Evolutionary conservation across 2,329 filamentous ascomycete species (phyloP), one percentile per base, ranked within the genome.

Genomic region (Hypoxylon sp.): DNA sequence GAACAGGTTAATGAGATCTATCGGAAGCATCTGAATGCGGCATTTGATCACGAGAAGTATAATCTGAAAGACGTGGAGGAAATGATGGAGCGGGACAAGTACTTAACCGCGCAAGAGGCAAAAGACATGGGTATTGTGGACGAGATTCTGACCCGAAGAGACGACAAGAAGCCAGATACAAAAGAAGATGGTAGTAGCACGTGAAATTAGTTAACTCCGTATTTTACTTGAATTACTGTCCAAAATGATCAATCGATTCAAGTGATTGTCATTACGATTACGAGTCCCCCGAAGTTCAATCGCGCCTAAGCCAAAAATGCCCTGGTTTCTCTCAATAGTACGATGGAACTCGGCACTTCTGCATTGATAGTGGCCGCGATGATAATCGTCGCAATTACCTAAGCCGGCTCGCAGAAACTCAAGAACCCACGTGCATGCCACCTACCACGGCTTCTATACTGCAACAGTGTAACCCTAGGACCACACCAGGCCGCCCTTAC

Each of bases 31-130:
- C 83, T 99, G 76, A 98, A 94, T 75, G 91, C 89, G 79, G 85
- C 89, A 55, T 87, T 92, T 76, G 90, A 88, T 1, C 78, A 91
- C 66, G 92, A 97, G 21, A 93, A 93, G 80, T 90, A 93, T 78
- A 90, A 85, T 34, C 76, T 97, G 36, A 90, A 94, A 52, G 92
- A 97, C 76, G 92, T 99, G 76, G 95, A 96, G 80, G 93, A 91
- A 78, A 87, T 98, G 79, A 98, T 99, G 95, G 96, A 99, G 83
- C 85, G 96, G 63, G 96, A 99, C 79, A 96, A 96, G 76, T 98
- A 98, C 75, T 87, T 99, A 86, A 91, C 91, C 60, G 94, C 94
- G 0, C 84, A 93, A 49, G 94, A 99, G 82, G 96, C 96, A 7
- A 84, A 93, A 75, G 93, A 97, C 55, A 87, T 97, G 80, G 96